Evolutionary conservation across 352 stramenopile species (phyloP), one percentile per base, ranked within the genome.

Genomic region (Globisporangium nagaii): DNA sequence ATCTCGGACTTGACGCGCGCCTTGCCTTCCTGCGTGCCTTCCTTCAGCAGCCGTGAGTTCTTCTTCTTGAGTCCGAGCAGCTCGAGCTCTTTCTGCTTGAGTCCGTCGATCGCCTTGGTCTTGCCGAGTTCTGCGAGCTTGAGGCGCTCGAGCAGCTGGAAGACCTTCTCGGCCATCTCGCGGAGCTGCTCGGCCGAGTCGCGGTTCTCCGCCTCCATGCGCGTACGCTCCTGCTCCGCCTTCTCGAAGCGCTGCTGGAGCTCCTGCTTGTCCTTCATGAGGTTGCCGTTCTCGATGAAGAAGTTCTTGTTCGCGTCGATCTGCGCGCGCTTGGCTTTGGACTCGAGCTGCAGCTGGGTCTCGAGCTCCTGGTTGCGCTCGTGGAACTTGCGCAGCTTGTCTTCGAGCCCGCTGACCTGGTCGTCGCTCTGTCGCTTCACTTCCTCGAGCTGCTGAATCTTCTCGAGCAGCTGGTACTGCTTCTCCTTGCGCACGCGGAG

Each of bases 151-250:
- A 98, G 75, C 35, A 98, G 65, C 66, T 98, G 91, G 63, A 98
- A 98, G 25, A 96, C 65, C 63, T 98, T 98, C 64, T 98, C 93
- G 11, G 96, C 94, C 93, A 98, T 98, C 66, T 98, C 93, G 11
- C 93, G 84, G 4, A 98, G 71, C 66, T 98, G 92, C 50, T 98
- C 94, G 13, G 88, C 90, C 28, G 84, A 96, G 61, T 98, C 93
- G 27, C 94, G 78, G 56, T 96, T 96, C 63, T 98, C 96, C 11
- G 89, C 86, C 60, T 98, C 94, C 87, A 98, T 97, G 4, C 93
- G 86, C 8, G 96, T 83, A 6, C 94, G 71, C 60, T 98, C 92
- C 53, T 96, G 74, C 58, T 98, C 95, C 24, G 85, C 79, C 22
- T 89, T 90, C 40, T 98, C 83, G 6, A 97, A 68, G 30, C 93